A percentile compares a stretch with the other conserved stretches of the same genome.
Conservation (phyloP, 2,329 filamentous ascomycete genomes). For the Torrubiella hemipterigena region DNA sequence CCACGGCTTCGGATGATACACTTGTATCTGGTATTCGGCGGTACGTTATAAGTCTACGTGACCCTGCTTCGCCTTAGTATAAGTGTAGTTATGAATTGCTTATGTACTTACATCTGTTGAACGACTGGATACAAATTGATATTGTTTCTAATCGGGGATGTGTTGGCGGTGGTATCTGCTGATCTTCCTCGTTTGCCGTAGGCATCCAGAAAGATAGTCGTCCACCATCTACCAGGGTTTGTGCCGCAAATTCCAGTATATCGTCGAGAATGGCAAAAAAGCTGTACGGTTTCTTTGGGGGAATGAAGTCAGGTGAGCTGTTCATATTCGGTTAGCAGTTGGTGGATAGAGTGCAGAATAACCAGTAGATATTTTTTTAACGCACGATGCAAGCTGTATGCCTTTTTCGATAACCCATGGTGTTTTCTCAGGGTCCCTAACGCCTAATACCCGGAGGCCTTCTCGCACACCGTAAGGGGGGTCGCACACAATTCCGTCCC, state of each 20-base stretch:
- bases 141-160: slow-evolving; percentile 67
- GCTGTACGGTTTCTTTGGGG: slow-evolving; percentile 84
- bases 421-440: slow-evolving; percentile 51
- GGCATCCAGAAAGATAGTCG: slow-evolving; percentile 96
- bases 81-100: background rate
- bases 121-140: slow-evolving; percentile 69
- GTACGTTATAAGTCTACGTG: slow-evolving; percentile 79
- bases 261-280: slow-evolving; percentile 86
- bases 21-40: slow-evolving; percentile 51
- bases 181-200: slow-evolving; percentile 67
- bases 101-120: slow-evolving; percentile 66
- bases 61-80: slow-evolving; percentile 45
- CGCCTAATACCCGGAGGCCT: slow-evolving; percentile 76
- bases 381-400: slow-evolving; percentile 55
- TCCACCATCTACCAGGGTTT: slow-evolving; percentile 65
- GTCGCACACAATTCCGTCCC: slow-evolving; percentile 91
- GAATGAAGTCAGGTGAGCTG: slow-evolving; percentile 54
- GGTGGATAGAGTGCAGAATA: too few relatives aligned
- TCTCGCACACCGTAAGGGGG: slow-evolving; percentile 93
- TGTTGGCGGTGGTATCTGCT: slow-evolving; percentile 63
- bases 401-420: slow-evolving; percentile 56
- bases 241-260: slow-evolving; percentile 70
- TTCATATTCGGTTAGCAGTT: too few relatives aligned
- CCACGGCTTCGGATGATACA: slow-evolving; percentile 33
- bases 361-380: too few relatives aligned